Conservation (phyloP, 176 grass and related monocot species). For the Thinopyrum elongatum region DNA sequence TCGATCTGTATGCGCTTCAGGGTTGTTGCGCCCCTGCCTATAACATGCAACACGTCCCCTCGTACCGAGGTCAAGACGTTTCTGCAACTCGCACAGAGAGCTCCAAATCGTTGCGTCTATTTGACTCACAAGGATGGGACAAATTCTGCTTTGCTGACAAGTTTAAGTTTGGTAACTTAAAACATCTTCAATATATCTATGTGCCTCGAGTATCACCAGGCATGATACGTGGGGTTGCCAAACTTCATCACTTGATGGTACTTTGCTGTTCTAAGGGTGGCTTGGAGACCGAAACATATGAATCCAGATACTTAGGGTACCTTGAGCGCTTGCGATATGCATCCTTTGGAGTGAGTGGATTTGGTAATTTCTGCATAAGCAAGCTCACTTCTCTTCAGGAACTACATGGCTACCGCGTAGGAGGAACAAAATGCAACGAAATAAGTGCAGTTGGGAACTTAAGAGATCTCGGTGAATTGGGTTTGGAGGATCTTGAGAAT, state of each 20-base stretch:
- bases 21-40: too few relatives aligned
- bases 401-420: background rate
- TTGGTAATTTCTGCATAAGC: background rate
- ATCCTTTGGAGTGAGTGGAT: background rate
- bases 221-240: background rate
- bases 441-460: background rate
- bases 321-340: background rate
- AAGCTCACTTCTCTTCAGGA: slow-evolving; percentile 5
- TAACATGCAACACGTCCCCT: too few relatives aligned
- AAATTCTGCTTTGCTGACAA: background rate
- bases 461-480: background rate
- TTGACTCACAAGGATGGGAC: background rate
- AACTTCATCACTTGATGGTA: slow-evolving; percentile 26
- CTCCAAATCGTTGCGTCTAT: slow-evolving; percentile 12
- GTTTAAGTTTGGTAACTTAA: background rate
- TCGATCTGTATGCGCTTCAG: too few relatives aligned
- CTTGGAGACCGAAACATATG: background rate
- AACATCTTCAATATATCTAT: slow-evolving; percentile 29
- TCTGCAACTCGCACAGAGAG: too few relatives aligned
- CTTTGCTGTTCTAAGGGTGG: background rate
- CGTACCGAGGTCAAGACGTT: too few relatives aligned
- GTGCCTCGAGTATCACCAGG: accelerated
- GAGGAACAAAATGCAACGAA: background rate
- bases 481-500: background rate
- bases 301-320: background rate